These are phyloP conservation scores for Neonectria sp. DNA, from an alignment of 2,329 filamentous ascomycete genomes.

Conservation along the genomic window DNA sequence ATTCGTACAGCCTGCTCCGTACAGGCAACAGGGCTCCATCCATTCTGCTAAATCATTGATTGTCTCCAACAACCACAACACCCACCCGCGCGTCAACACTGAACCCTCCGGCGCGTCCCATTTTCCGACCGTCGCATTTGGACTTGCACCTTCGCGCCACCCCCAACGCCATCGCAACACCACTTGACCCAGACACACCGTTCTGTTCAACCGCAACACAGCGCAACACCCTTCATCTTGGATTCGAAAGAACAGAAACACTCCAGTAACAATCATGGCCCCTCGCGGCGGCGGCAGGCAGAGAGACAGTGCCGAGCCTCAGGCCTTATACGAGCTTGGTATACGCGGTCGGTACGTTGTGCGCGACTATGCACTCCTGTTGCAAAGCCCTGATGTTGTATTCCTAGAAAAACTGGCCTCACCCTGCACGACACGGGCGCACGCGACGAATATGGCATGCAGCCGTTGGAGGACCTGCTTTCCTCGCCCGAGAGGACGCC, in stretches of 20 bases:
- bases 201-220: neutral
- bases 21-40: neutral
- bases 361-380: constrained; percentile 1
- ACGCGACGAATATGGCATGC: constrained; percentile 93
- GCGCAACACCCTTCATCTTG: neutral
- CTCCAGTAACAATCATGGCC: constrained; percentile 47
- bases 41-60: constrained; percentile 26
- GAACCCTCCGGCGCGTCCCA: constrained; percentile 36
- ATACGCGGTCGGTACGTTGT: constrained; percentile 56
- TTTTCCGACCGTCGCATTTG: constrained; percentile 31
- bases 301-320: constrained; percentile 48
- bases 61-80: constrained; percentile 34
- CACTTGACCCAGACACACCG: neutral
- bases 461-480: constrained; percentile 88
- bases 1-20: neutral
- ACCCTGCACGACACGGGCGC: constrained; percentile 82
- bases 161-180: constrained; percentile 12
- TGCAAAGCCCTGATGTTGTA: constrained; percentile 20
- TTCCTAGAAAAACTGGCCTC: constrained; percentile 87
- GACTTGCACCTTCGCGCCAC: constrained; percentile 16
- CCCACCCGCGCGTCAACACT: constrained; percentile 39
- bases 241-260: neutral
- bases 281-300: constrained; percentile 48
- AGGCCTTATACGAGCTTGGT: constrained; percentile 54
- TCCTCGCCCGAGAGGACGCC: constrained; percentile 81